Evolutionary conservation across 305 asterid species (phyloP), one percentile per base, ranked within the genome.

Genomic region (Plantago coronopus): DNA sequence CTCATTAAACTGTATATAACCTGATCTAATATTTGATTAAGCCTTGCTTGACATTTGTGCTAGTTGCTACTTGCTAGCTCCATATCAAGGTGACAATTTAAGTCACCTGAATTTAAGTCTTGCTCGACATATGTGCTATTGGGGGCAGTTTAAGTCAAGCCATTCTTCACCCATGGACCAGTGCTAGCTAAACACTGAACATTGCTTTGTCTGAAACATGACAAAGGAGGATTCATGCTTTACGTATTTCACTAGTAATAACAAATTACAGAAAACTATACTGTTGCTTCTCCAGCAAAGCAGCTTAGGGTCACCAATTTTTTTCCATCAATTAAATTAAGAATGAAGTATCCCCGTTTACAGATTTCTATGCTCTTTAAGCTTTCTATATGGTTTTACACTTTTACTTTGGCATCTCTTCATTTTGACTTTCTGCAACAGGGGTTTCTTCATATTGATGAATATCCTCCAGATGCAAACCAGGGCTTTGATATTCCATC

Each of bases 401-500:
- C 12, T 8, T 9, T 25, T 15, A 43, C 46, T 13, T 49, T 4
- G 14, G 51, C 43, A 51, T 57, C 62, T 59, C 50, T 43, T 69
- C 49, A 61, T 22, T 23, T 63, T 50, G 18, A 48, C 46, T 50
- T 48, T 72, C 61, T 63, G 72, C 76, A 48, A 49, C 89, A 94
- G 96, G 97, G 97, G 18, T 89, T 94, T 80, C 88, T 94, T 64
- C 97, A 94, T 74, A 94, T 89, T 34, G 96, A 87, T 58, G 97
- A 94, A 67, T 94, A 94, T 75, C 97, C 99, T 72, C 95, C 97
- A 27, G 99, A 89, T 85, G 96, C 99, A 63, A 87, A 94, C 76
- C 97, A 89, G 82, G 99, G 99, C 43, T 94, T 94, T 40, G 99
- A 87, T 76, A 94, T 94, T 71, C 96, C 99, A 60, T 89, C 99